Evolutionary conservation across 1,284 basidiomycete genomes (phyloP), one percentile per base, ranked within the genome.

Genomic region (Pseudozyma pruni): DNA sequence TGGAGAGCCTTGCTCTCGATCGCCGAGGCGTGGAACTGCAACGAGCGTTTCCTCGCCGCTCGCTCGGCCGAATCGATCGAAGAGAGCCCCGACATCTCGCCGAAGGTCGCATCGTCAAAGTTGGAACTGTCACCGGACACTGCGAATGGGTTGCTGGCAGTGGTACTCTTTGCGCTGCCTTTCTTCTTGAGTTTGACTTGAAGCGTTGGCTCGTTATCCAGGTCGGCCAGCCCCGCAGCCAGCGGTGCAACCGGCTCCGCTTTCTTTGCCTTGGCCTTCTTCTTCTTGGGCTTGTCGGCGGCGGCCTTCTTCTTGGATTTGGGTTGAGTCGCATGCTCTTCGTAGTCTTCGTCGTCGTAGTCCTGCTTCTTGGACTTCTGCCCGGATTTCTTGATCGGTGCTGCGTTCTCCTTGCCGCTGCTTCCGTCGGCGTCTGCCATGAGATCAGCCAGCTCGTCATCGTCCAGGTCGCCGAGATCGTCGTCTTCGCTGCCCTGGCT

Each of bases 1-100:
- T 61, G 58, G 33, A 62, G 47, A 22, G 45, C 69, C 42, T 59
- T 68, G 44, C 61, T 67, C 52, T 68, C 70, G 49, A 56, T 74
- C 39, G 63, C 69, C 2, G 62, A 63, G 14, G 80, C 79, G 59
- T 81, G 76, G 80, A 82, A 82, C 31, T 77, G 76, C 34, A 80
- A 46, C 8, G 72, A 64, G 23, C 66, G 60, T 53, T 71, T 69
- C 25, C 72, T 69, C 7, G 72, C 72, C 19, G 66, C 71, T 39
- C 79, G 77, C 46, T 82, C 80, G 11, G 74, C 70, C 11, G 58
- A 59, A 8, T 82, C 80, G 19, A 60, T 45, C 27, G 70, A 56
- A 20, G 64, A 64, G 17, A 82, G 70, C 10, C 63, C 61, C 8
- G 68, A 68, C 11, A 76, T 74, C 60, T 82, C 80, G 48, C 79